Percentiles rank a stretch among this genome's conserved stretches.
These are phyloP conservation scores for Thalassiosira exigua DNA, from an alignment of 352 stramenopile species.

Conservation along the genomic window DNA sequence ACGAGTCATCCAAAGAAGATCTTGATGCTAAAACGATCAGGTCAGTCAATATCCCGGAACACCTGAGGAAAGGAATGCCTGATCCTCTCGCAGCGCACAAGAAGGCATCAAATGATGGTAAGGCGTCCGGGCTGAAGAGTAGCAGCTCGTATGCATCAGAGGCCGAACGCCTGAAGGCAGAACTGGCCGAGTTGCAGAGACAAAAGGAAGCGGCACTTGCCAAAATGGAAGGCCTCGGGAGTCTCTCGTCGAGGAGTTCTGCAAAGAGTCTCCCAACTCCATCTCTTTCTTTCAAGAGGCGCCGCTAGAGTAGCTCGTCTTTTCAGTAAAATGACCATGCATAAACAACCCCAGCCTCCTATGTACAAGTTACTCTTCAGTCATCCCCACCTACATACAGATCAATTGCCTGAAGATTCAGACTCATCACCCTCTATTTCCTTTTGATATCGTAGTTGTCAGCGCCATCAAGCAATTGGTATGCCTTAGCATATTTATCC, in stretches of 20 bases:
- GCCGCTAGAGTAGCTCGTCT: constrained; percentile 34
- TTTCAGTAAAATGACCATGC: too few relatives aligned
- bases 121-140: constrained; percentile 24
- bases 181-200: constrained; percentile 63
- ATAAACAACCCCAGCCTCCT: too few relatives aligned
- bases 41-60: constrained; percentile 55
- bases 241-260: constrained; percentile 3
- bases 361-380: constrained; percentile 10
- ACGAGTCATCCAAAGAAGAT: constrained; percentile 34
- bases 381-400: constrained; percentile 5
- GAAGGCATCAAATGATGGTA: constrained; percentile 16
- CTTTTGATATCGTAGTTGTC: constrained; percentile 38
- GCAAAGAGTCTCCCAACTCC: constrained; percentile 20
- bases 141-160: constrained; percentile 41
- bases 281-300: constrained; percentile 51
- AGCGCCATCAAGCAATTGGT: constrained; percentile 22
- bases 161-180: constrained; percentile 53
- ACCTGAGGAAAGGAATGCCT: constrained; percentile 50
- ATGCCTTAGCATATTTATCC: constrained; percentile 65
- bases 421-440: too few relatives aligned
- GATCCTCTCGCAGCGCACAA: constrained; percentile 37
- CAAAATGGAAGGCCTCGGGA: constrained; percentile 9
- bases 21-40: constrained; percentile 20
- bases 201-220: constrained; percentile 40
- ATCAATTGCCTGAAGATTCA: too few relatives aligned